phyloP scores from a whole-genome alignment of 805 yeast genomes.

The Brettanomyces nanus region DNA sequence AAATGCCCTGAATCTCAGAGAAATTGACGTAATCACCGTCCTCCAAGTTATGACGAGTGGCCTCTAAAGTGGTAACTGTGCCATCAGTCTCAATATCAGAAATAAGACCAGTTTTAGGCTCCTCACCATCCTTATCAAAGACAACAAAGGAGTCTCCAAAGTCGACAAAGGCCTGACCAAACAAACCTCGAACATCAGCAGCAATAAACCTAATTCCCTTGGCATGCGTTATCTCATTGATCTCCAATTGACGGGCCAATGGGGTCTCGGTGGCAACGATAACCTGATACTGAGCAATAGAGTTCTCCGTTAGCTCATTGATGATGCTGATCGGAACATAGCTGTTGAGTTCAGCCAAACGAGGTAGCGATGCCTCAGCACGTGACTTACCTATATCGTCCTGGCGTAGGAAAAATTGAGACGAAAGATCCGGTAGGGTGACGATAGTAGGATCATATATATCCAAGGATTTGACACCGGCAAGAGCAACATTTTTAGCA shows the following conservation, averaged over 20 bases:
- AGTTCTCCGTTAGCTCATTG: slow-evolving; percentile 43
- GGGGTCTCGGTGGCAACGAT: slow-evolving; percentile 74
- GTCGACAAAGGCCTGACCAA: slow-evolving; percentile 85
- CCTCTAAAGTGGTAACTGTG: slow-evolving; percentile 88
- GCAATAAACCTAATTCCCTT: slow-evolving; percentile 71
- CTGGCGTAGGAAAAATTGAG: slow-evolving; percentile 77
- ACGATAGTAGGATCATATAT: slow-evolving; percentile 75
- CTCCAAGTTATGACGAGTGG: slow-evolving; percentile 85
- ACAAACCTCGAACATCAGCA: slow-evolving; percentile 79
- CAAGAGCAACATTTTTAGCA: slow-evolving; percentile 92
- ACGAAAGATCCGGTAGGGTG: slow-evolving; percentile 62
- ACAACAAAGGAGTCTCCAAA: slow-evolving; percentile 78
- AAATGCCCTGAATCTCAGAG: slow-evolving; percentile 76
- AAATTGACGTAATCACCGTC: slow-evolving; percentile 89
- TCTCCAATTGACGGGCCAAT: slow-evolving; percentile 63
- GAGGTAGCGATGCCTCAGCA: slow-evolving; percentile 60
- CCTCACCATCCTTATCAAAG: slow-evolving; percentile 87
- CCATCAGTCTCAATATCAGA: slow-evolving; percentile 85
- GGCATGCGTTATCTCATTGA: slow-evolving; percentile 69
- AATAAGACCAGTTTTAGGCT: slow-evolving; percentile 77
- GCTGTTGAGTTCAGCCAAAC: slow-evolving; percentile 73
- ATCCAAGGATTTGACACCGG: slow-evolving; percentile 90
- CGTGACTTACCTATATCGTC: slow-evolving; percentile 71
- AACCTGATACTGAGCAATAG: slow-evolving; percentile 59
- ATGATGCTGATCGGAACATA: slow-evolving; percentile 81